These are phyloP conservation scores for Areca catechu DNA, from an alignment of 176 grass and related monocot species.

Conservation along the genomic window DNA sequence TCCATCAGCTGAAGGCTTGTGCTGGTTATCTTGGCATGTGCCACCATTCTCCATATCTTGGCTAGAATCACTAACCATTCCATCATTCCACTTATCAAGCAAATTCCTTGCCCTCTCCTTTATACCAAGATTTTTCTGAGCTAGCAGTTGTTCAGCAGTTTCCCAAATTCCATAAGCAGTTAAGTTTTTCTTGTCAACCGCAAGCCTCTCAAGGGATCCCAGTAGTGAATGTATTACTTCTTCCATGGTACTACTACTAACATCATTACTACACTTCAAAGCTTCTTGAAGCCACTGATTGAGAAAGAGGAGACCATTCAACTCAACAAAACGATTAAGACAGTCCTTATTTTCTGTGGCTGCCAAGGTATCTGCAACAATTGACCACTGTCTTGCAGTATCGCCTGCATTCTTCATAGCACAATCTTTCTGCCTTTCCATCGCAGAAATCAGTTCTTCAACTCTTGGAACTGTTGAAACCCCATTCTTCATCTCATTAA, in stretches of 20 bases:
- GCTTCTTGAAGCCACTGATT: constrained; percentile 55
- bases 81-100: constrained; percentile 31
- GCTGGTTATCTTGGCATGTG: neutral
- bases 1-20: constrained; percentile 4
- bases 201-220: constrained; percentile 35
- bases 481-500: constrained; percentile 65
- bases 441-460: constrained; percentile 39
- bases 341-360: constrained; percentile 40
- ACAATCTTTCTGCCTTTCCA: constrained; percentile 30
- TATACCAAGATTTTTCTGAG: constrained; percentile 26
- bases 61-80: constrained; percentile 9
- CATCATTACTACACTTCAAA: constrained; percentile 26
- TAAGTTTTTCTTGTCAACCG: constrained; percentile 20
- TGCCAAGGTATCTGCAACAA: constrained; percentile 29
- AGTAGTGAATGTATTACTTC: constrained; percentile 36
- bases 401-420: constrained; percentile 28
- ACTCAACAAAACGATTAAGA: constrained; percentile 44
- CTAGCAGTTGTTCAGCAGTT: constrained; percentile 34
- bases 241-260: constrained; percentile 16
- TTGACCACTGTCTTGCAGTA: constrained; percentile 36
- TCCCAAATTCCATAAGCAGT: constrained; percentile 25
- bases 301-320: constrained; percentile 51
- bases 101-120: constrained; percentile 41
- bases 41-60: constrained; percentile 12
- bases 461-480: constrained; percentile 42